These are phyloP conservation scores for Ophiostoma novo-ulmi DNA, from an alignment of 2,329 filamentous ascomycete genomes.

Conservation along the genomic window DNA sequence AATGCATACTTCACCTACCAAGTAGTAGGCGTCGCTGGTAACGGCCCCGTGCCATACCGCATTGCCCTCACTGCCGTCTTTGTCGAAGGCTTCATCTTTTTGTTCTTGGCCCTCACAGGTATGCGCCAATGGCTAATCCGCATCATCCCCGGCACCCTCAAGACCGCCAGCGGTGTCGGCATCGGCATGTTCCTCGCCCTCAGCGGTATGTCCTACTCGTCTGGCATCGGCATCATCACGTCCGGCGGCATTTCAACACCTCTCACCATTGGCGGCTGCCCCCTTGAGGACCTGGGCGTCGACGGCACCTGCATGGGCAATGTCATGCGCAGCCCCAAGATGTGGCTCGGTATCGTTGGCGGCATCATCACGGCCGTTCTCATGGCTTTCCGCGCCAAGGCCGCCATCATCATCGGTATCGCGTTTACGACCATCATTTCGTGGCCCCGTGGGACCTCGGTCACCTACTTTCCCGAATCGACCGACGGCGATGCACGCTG, in stretches of 20 bases:
- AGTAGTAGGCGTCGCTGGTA: constrained; percentile 57
- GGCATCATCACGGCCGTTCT: constrained; percentile 74
- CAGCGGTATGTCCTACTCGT: constrained; percentile 67
- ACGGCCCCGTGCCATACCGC: constrained; percentile 52
- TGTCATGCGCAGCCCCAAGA: constrained; percentile 32
- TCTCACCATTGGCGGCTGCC: constrained; percentile 71
- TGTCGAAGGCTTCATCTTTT: constrained; percentile 59
- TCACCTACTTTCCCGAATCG: constrained; percentile 69
- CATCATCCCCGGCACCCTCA: constrained; percentile 59
- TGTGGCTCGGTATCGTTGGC: constrained; percentile 82
- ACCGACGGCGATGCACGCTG: constrained; percentile 59
- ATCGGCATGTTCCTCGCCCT: constrained; percentile 61
- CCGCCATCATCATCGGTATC: constrained; percentile 69
- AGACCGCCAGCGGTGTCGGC: constrained; percentile 60
- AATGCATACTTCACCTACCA: constrained; percentile 66
- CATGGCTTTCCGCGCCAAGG: constrained; percentile 72
- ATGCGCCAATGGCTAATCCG: constrained; percentile 69
- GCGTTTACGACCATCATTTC: constrained; percentile 66
- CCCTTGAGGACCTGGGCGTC: constrained; percentile 46
- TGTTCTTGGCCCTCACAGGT: constrained; percentile 59
- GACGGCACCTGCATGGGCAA: constrained; percentile 29
- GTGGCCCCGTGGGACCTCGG: constrained; percentile 63
- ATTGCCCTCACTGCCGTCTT: constrained; percentile 61
- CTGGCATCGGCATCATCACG: constrained; percentile 77
- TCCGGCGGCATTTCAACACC: constrained; percentile 61